phyloP scores from a whole-genome alignment of 2,329 filamentous ascomycete genomes.

The Lojkania enalia region DNA sequence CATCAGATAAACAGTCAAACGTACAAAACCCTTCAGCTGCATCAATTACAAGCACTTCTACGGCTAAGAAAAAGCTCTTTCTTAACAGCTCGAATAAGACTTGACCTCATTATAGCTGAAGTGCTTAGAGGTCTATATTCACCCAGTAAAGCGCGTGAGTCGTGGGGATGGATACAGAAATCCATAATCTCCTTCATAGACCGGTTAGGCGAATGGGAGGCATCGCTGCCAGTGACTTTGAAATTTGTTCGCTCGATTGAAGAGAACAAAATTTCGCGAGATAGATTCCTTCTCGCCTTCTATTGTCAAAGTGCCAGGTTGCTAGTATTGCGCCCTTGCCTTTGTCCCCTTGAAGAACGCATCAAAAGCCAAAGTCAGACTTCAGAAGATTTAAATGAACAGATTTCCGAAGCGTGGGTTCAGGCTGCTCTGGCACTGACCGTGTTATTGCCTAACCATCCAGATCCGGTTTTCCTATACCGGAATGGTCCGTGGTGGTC shows the following conservation, averaged over 20 bases:
- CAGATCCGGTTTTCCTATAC: conserved; percentile 23
- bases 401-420: conserved; percentile 38
- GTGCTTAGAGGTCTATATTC: conserved; percentile 34
- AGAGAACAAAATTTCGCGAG: too few species aligned
- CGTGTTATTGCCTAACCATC: conserved; percentile 32
- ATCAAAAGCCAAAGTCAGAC: conserved; percentile 35
- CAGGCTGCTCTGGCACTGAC: conserved; percentile 39
- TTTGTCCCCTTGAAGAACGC: conserved; percentile 39
- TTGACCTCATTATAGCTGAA: conserved; percentile 21
- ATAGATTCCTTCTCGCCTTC: conserved; percentile 25
- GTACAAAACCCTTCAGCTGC: too few species aligned
- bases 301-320: conserved; percentile 41
- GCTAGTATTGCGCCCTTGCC: conserved; percentile 43
- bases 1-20: neutral
- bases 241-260: too few species aligned
- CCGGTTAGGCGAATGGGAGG: conserved; percentile 37
- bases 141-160: conserved; percentile 29
- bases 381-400: conserved; percentile 35
- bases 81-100: conserved; percentile 14
- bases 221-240: too few species aligned
- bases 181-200: conserved; percentile 29
- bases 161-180: conserved; percentile 39
- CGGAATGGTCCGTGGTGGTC: conserved; percentile 45
- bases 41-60: neutral
- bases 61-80: conserved; percentile 3